phyloP scores from a whole-genome alignment of 1,284 basidiomycete species.

The Filobasidium uniguttulatum region DNA sequence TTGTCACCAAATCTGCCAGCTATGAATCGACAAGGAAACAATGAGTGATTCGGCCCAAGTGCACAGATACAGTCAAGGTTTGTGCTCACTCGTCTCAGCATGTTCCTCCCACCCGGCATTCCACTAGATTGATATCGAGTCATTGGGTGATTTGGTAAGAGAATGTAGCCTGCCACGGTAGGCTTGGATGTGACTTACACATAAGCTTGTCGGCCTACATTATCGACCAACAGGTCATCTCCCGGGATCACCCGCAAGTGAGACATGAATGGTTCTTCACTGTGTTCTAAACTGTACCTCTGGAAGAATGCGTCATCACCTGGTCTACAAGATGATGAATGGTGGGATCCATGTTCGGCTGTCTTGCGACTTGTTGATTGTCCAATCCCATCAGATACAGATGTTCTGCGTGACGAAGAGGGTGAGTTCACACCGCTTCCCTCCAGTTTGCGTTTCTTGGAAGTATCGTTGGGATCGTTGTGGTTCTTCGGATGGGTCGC shows the following conservation, averaged over 20 bases:
- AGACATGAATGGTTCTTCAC: constrained; percentile 11
- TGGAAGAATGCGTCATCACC: background rate
- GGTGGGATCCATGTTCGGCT: background rate
- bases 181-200: constrained; percentile 4
- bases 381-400: background rate
- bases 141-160: background rate
- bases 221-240: constrained; percentile 10
- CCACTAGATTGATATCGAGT: constrained; percentile 1
- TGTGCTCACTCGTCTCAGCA: constrained; percentile 11
- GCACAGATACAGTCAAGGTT: too few species aligned
- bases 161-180: background rate
- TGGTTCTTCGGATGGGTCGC: too few species aligned
- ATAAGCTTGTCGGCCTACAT: constrained; percentile 13
- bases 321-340: too few species aligned
- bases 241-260: constrained; percentile 4
- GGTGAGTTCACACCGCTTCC: constrained; percentile 15
- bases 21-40: background rate
- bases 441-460: constrained; percentile 29
- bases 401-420: constrained; percentile 2
- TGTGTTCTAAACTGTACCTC: constrained; percentile 5
- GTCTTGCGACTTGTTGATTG: background rate
- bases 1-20: constrained; percentile 1
- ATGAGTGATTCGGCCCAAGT: background rate
- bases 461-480: background rate
- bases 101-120: constrained; percentile 13